These are phyloP conservation scores for Asterella californica DNA, from an alignment of 225 moss, liverwort and hornwort genomes.

Conservation along the genomic window DNA sequence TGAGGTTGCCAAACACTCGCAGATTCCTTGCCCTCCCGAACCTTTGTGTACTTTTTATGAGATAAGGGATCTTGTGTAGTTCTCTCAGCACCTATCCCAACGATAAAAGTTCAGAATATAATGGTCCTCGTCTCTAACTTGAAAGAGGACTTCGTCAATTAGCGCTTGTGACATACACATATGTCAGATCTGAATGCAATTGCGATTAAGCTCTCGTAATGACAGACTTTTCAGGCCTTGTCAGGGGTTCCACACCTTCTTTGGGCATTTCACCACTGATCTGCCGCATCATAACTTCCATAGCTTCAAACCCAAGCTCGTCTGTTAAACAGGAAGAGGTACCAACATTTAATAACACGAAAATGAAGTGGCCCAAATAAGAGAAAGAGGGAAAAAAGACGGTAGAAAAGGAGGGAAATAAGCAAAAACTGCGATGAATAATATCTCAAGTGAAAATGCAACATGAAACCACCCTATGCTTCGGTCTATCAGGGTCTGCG, in stretches of 20 bases:
- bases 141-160: neutral
- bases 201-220: no score
- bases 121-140: neutral
- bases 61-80: conserved; percentile 13
- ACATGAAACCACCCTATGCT: no score
- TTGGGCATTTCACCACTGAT: conserved; percentile 21
- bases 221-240: no score
- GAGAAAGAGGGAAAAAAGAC: neutral
- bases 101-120: neutral
- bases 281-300: conserved; percentile 42
- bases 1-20: conserved; percentile 35
- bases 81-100: neutral
- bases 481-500: neutral
- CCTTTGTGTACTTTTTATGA: conserved; percentile 34
- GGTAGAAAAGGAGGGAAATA: neutral
- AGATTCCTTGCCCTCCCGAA: conserved; percentile 28
- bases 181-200: no score
- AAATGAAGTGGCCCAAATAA: neutral
- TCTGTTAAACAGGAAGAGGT: conserved; percentile 5
- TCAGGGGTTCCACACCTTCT: neutral
- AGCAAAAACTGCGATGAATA: no score
- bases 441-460: no score
- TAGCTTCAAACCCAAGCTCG: conserved; percentile 26
- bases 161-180: neutral
- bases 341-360: neutral